phyloP scores from a whole-genome alignment of 129 eudicot genomes.

The Flaveria brownii region DNA sequence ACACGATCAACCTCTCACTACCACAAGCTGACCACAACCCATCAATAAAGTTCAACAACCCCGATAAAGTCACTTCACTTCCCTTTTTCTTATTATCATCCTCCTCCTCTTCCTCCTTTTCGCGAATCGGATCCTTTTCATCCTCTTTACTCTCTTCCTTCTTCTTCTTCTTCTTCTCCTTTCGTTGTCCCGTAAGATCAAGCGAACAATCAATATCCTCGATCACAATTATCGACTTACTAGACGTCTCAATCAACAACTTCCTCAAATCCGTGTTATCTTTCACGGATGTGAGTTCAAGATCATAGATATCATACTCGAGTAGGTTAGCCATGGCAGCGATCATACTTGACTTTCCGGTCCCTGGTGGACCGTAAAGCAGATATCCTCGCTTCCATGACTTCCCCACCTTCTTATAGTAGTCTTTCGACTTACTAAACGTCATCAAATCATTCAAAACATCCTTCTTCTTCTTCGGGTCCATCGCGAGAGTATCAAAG shows the following conservation, averaged over 20 bases:
- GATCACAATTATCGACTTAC: slow-evolving; percentile 61
- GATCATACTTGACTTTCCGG: slow-evolving; percentile 67
- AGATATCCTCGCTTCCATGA: slow-evolving; percentile 73
- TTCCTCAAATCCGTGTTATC: slow-evolving; percentile 59
- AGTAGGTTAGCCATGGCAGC: slow-evolving; percentile 67
- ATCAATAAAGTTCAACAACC: slow-evolving; percentile 55
- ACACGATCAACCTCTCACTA: slow-evolving; percentile 53
- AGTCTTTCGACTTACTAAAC: slow-evolving; percentile 48
- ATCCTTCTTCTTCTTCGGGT: slow-evolving; percentile 47
- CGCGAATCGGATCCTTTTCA: slow-evolving; percentile 27
- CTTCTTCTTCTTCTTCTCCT: slow-evolving; percentile 34
- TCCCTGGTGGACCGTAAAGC: slow-evolving; percentile 66
- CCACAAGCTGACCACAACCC: slow-evolving; percentile 68
- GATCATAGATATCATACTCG: slow-evolving; percentile 58
- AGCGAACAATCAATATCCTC: slow-evolving; percentile 70
- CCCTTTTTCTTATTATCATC: slow-evolving; percentile 36
- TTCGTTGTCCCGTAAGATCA: slow-evolving; percentile 54
- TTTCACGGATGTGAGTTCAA: slow-evolving; percentile 52
- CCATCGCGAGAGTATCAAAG: slow-evolving; percentile 60
- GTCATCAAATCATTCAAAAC: slow-evolving; percentile 45
- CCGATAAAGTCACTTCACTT: slow-evolving; percentile 54
- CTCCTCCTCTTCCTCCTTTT: slow-evolving; percentile 26
- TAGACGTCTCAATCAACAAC: slow-evolving; percentile 49
- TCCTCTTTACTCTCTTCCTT: slow-evolving; percentile 30
- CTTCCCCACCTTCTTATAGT: slow-evolving; percentile 55